phyloP scores from a whole-genome alignment of 768 basidiomycete species.

The Suillus placidus region DNA sequence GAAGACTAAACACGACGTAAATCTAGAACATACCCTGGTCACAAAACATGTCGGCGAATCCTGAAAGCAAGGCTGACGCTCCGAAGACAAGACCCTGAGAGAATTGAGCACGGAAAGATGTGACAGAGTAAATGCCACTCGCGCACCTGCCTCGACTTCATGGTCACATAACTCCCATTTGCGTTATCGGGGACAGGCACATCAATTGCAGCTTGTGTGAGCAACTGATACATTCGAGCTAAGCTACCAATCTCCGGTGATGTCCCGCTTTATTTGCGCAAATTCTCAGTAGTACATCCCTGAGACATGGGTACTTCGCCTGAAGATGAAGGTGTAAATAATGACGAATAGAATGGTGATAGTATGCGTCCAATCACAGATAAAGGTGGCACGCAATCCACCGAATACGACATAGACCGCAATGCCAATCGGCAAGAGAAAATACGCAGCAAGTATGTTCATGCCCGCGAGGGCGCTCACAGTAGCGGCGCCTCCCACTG shows the following conservation, averaged over 20 bases:
- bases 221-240: constrained; percentile 19
- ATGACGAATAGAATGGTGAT: constrained; percentile 34
- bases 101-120: neutral
- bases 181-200: constrained; percentile 18
- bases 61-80: constrained; percentile 26
- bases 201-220: constrained; percentile 19
- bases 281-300: neutral
- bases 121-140: neutral
- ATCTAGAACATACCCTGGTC: constrained; percentile 31
- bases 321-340: constrained; percentile 28
- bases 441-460: constrained; percentile 34
- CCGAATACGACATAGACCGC: constrained; percentile 28
- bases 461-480: constrained; percentile 37
- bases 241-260: constrained; percentile 69
- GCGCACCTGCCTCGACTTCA: constrained; percentile 22
- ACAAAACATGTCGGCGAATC: constrained; percentile 39
- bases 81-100: constrained; percentile 29
- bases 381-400: constrained; percentile 27
- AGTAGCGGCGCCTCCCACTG: constrained; percentile 31
- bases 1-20: constrained; percentile 4
- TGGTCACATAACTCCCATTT: constrained; percentile 25
- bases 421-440: constrained; percentile 34
- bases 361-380: constrained; percentile 30
- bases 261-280: constrained; percentile 35
- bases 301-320: neutral